phyloP scores from a whole-genome alignment of 1,139 yeast genomes.

The Lodderomyces pseudojiufengensis region DNA sequence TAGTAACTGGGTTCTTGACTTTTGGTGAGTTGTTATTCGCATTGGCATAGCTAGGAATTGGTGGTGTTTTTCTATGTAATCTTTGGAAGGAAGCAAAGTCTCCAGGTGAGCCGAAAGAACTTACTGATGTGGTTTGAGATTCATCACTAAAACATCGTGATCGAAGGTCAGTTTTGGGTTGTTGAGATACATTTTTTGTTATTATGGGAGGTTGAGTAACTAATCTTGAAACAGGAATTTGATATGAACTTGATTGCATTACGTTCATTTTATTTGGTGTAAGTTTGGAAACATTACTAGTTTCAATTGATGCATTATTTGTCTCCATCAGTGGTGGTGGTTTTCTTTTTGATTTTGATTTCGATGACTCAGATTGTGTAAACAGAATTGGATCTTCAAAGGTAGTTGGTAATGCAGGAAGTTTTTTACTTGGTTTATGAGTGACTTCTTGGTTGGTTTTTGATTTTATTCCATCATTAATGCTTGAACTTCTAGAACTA shows the following conservation, averaged over 20 bases:
- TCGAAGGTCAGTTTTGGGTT: neutral
- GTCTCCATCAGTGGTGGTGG: slow-evolving; percentile 3
- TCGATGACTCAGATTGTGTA: neutral
- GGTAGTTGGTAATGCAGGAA: slow-evolving; percentile 14
- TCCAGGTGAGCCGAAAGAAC: slow-evolving; percentile 37
- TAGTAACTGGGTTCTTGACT: neutral
- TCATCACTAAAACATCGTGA: slow-evolving; percentile 35
- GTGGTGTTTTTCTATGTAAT: slow-evolving; percentile 1
- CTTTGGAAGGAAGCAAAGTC: slow-evolving; percentile 17
- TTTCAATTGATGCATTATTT: neutral
- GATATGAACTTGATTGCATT: too few species aligned
- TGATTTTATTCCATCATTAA: slow-evolving; percentile 3
- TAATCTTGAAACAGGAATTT: too few species aligned
- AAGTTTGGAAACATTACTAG: too few species aligned
- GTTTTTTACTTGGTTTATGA: slow-evolving; percentile 1
- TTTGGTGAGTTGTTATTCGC: neutral
- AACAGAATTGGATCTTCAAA: neutral
- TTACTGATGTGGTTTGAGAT: slow-evolving; percentile 36
- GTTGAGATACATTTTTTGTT: slow-evolving; percentile 16
- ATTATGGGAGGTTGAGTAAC: neutral
- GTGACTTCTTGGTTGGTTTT: slow-evolving; percentile 7
- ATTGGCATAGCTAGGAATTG: slow-evolving; percentile 3
- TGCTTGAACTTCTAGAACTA: slow-evolving; percentile 30
- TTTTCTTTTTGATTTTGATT: neutral
- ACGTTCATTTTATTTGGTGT: too few species aligned